phyloP scores from a whole-genome alignment of 306 rosid species.

The Rosa rugosa region DNA sequence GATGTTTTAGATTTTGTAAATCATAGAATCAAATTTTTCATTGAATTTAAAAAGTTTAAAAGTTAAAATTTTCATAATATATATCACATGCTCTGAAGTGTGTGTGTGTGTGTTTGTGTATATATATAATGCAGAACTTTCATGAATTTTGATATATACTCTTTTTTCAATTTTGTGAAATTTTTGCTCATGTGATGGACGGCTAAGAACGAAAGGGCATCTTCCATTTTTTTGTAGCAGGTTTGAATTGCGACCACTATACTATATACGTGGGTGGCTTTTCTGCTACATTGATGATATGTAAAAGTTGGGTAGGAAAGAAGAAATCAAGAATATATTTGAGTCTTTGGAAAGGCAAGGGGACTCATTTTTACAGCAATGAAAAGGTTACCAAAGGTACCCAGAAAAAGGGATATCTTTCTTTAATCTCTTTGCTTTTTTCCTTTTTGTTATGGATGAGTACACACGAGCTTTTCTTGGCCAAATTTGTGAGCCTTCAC shows the following conservation, averaged over 20 bases:
- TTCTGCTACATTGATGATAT: constrained; percentile 16
- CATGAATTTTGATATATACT: too few species aligned
- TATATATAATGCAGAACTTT: too few species aligned
- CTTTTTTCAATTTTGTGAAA: background rate
- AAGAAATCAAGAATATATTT: background rate
- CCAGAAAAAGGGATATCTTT: constrained; percentile 18
- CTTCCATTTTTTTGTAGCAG: constrained; percentile 5
- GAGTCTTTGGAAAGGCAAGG: constrained; percentile 24
- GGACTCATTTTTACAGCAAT: constrained; percentile 33
- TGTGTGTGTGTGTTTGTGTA: too few species aligned
- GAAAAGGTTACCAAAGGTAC: constrained; percentile 18
- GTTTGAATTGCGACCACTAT: constrained; percentile 15
- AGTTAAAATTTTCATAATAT: too few species aligned
- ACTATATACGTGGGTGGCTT: background rate
- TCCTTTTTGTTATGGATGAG: constrained; percentile 32
- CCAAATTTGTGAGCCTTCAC: constrained; percentile 65
- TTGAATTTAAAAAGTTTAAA: too few species aligned
- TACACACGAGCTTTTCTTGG: constrained; percentile 39
- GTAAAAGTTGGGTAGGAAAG: constrained; percentile 19
- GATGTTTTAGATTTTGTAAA: background rate
- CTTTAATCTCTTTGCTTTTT: constrained; percentile 25
- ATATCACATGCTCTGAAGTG: too few species aligned
- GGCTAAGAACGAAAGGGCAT: constrained; percentile 27
- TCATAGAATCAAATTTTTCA: background rate
- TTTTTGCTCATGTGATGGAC: constrained; percentile 3